Base-by-base conservation (phyloP, 2,329 filamentous ascomycete genomes). In the Clonostachys sp. region DNA sequence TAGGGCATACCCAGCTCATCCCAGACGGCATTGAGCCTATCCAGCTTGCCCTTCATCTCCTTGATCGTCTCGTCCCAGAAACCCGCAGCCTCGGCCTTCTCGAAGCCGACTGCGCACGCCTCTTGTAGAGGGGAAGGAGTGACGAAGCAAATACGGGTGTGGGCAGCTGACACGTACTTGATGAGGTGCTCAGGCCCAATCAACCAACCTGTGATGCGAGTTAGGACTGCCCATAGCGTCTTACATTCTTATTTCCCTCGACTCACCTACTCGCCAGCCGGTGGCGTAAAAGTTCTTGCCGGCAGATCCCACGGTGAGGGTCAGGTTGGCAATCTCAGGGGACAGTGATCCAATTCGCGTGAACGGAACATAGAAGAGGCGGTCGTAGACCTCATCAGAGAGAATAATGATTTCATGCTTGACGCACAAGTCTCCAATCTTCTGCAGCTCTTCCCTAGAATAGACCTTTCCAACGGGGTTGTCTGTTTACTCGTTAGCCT, bases 271-370 rank as follows among this genome's bases (percentile, higher is more conserved):
- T 49, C 94, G 85, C 94, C 94, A 99, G 43, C 94, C 94, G 0
- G 94, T 99, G 48, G 89, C 90, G 62, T 97, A 97, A 69, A 99
- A 99, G 74, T 94, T 95, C 79, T 99, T 99, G 58, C 94, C 94
- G 2, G 91, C 94, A 1, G 91, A 96, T 17, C 94, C 94, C 33
- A 99, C 94, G 0, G 94, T 97, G 44, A 99, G 70, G 5, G 94
- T 97, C 55, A 95, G 78, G 49, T 82, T 82, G 57, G 91, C 91
- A 45, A 97, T 83, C 64, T 96, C 91, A 0, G 91, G 91, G 0
- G 90, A 95, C 16, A 99, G 74, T 0, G 91, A 96, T 20, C 89
- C 89, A 47, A 97, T 86, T 57, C 94, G 83, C 1, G 91, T 97
- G 63, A 97, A 99, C 1, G 92, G 92, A 2, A 91, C 89, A 63